phyloP scores from a whole-genome alignment of 75 land plant species.

The Chamaecyparis obtusa region DNA sequence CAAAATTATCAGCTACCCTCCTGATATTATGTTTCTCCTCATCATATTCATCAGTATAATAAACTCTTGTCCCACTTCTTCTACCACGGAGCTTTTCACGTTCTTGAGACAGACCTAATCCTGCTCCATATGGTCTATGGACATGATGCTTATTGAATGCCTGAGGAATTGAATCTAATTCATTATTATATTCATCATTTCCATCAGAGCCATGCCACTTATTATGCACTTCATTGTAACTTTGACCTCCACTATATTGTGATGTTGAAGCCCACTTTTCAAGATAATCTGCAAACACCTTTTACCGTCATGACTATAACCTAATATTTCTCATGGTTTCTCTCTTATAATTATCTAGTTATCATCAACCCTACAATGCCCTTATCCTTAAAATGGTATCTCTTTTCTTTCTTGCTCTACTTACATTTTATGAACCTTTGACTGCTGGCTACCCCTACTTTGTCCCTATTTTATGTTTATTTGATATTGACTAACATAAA shows the following conservation, averaged over 20 bases:
- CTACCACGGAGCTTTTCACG: slow-evolving; percentile 2
- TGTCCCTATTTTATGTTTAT: too few relatives aligned
- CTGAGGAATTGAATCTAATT: background rate
- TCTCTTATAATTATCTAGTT: too few relatives aligned
- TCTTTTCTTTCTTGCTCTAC: too few relatives aligned
- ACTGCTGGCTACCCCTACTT: too few relatives aligned
- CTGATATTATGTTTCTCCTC: background rate
- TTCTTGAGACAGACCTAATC: background rate
- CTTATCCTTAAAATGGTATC: too few relatives aligned
- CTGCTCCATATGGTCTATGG: background rate
- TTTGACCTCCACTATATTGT: background rate
- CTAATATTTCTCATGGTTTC: too few relatives aligned
- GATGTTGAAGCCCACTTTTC: background rate
- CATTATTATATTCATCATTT: background rate
- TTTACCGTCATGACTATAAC: too few relatives aligned
- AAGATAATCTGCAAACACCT: background rate
- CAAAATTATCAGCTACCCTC: background rate
- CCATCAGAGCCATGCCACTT: background rate
- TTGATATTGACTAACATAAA: too few relatives aligned
- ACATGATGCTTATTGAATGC: background rate
- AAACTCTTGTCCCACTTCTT: background rate
- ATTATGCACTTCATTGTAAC: background rate
- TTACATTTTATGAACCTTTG: too few relatives aligned
- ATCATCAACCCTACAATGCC: too few relatives aligned
- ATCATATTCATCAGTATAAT: background rate